Base-by-base conservation (phyloP, 257 asterid genomes). In the Thymus quinquecostatus region DNA sequence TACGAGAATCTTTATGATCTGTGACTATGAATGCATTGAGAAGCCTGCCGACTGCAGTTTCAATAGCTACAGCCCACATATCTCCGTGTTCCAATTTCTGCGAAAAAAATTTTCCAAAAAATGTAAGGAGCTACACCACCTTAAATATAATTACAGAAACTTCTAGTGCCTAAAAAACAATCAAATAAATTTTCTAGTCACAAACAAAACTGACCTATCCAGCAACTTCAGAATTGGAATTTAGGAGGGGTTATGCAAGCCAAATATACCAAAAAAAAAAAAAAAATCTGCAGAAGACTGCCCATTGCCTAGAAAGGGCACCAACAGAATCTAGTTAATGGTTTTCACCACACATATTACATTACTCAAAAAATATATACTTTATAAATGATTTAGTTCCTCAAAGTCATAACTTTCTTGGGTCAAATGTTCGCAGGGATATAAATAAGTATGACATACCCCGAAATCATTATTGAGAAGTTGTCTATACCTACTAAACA, bases 1-100 rank as follows among this genome's bases (percentile, higher is more conserved):
- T 71, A 70, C 78, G 89, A 63, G 91, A 81, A 86, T 95, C 99
- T 76, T 74, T 83, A 77, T 85, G 95, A 83, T 95, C 86, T 33
- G 95, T 86, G 75, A 92, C 99, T 64, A 92, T 87, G 80, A 95
- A 95, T 51, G 96, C 89, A 74, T 91, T 89, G 78, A 95, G 89
- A 74, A 84, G 32, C 82, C 79, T 66, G 60, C 99, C 99, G 50
- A 92, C 61, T 5, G 98, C 99, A 89, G 68, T 78, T 79, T 95
- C 99, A 62, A 92, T 74, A 74, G 98, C 98, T 61, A 79, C 13
- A 44, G 86, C 91, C 99, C 99, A 95, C 77, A 59, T 75, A 63
- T 92, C 92, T 64, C 86, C 95, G 63, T 88, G 75, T 70, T 81
- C 84, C 88, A 95, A 77, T 65, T 81, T 87, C 98, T 93, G 87